Evolutionary conservation across 345 rosid species (phyloP).

Genomic region (Moricandia arvensis): DNA sequence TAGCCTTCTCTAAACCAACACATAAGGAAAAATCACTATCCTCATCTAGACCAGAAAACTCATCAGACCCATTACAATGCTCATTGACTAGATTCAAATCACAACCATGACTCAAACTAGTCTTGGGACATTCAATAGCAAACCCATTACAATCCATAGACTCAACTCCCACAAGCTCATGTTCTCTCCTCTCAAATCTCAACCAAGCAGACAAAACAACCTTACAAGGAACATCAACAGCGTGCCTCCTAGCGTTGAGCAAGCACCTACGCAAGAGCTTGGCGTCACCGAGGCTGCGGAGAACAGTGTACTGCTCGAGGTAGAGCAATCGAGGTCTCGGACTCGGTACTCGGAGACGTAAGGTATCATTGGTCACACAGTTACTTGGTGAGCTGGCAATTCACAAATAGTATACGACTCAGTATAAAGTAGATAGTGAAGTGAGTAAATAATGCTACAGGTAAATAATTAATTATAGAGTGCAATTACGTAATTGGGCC

Average conservation of each 20-base stretch:
- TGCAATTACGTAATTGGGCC: no score
- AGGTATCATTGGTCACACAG: no score
- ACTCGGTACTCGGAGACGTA: no score
- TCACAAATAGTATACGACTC: no score
- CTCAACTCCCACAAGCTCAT: constrained; percentile 61
- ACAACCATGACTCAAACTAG: constrained; percentile 49
- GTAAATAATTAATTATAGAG: no score
- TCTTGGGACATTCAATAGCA: constrained; percentile 60
- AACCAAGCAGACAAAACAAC: constrained; percentile 84
- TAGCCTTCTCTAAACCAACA: constrained; percentile 56
- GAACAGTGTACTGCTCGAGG: constrained; percentile 63
- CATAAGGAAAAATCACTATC: constrained; percentile 51
- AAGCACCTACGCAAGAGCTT: constrained; percentile 79
- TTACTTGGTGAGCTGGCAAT: no score
- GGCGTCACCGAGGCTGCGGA: constrained; percentile 65
- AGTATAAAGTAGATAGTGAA: no score
- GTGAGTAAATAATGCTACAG: no score
- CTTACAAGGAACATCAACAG: constrained; percentile 68
- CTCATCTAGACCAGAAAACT: constrained; percentile 43
- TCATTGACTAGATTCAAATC: constrained; percentile 46
- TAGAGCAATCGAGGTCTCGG: constrained; percentile 41
- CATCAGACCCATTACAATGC: constrained; percentile 41
- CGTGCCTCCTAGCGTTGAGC: constrained; percentile 58
- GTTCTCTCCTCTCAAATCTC: constrained; percentile 72
- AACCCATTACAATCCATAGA: constrained; percentile 59